Base-by-base conservation (phyloP, 2,329 filamentous ascomycete species). In the Penicillium sp. region DNA sequence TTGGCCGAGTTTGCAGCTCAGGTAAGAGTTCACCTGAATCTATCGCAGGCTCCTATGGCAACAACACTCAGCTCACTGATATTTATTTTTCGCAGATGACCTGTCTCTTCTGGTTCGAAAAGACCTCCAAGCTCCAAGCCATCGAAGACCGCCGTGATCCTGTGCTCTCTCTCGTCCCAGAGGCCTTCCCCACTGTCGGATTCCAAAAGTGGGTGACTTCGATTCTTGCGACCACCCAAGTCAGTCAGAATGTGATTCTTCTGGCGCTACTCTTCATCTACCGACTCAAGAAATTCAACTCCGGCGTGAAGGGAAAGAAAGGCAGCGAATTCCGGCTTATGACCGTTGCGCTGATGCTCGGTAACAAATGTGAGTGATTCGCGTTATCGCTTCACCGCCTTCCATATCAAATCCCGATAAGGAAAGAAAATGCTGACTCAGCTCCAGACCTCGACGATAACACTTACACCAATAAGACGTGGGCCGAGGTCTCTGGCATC, bases 401-500 rank as follows among this genome's bases (percentile, higher is more conserved):
- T 51, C 10, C 7, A 22, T 14, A 55, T 61, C n/a, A 69, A 2
- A 60, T 65, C 51, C 55, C 52, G 63, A 19, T 49, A 38, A 40
- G 22, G 30, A 5, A 16, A 52, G 6, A 6, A 33, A 33, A 59
- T 58, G 64, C 70, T 71, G 69, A 78, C 65, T 64, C 61, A 60
- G 37, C 49, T 46, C 1, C 64, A 92, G 89, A 98, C 75, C 81
- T 99, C 70, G 95, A 99, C 74, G 95, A 99, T 77, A 99, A 98
- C 76, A 98, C 95, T 0, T 99, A 99, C 78, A 98, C 95, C 40
- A 99, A 99, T 81, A 97, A 98, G 82, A 99, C 95, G 0, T 99
- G 95, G 95, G 95, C 94, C 2, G 95, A 99, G 71, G 95, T 99
- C 11, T 98, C 95, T 0, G 91, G 91, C 48, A 97, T 99, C 63